Conservation (phyloP, 1,284 basidiomycete genomes). For the Athelia psychrophila region DNA sequence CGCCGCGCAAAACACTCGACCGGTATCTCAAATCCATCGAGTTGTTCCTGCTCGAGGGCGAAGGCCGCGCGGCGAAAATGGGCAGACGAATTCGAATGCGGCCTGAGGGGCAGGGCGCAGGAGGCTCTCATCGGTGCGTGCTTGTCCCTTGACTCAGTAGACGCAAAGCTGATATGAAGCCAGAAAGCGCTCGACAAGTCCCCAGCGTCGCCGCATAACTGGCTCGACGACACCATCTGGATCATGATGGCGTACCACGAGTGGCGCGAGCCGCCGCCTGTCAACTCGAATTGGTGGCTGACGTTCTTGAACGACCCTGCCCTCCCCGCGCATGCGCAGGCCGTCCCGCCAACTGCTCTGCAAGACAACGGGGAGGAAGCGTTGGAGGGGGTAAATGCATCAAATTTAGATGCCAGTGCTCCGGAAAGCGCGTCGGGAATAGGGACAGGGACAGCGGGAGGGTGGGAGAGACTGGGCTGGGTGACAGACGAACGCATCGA, state of each 20-base stretch:
- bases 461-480: conserved; percentile 78
- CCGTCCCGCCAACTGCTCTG: conserved; percentile 11
- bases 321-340: conserved; percentile 21
- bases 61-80: conserved; percentile 58
- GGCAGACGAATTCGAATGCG: conserved; percentile 72
- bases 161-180: background rate
- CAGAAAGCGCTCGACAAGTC: conserved; percentile 12
- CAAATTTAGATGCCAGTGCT: too few species aligned
- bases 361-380: background rate
- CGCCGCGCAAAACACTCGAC: conserved; percentile 74
- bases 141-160: background rate
- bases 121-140: conserved; percentile 75
- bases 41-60: conserved; percentile 80
- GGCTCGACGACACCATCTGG: conserved; percentile 95
- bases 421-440: too few species aligned
- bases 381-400: background rate
- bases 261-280: conserved; percentile 82
- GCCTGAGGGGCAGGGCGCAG: conserved; percentile 74
- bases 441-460: conserved; percentile 23
- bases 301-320: conserved; percentile 45
- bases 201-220: conserved; percentile 12
- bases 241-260: conserved; percentile 87
- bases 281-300: conserved; percentile 99
- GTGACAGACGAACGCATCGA: conserved; percentile 62
- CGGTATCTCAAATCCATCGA: conserved; percentile 80